These are phyloP conservation scores for Rhodotorula sphaerocarpa DNA, from an alignment of 768 basidiomycete species.

Conservation along the genomic window DNA sequence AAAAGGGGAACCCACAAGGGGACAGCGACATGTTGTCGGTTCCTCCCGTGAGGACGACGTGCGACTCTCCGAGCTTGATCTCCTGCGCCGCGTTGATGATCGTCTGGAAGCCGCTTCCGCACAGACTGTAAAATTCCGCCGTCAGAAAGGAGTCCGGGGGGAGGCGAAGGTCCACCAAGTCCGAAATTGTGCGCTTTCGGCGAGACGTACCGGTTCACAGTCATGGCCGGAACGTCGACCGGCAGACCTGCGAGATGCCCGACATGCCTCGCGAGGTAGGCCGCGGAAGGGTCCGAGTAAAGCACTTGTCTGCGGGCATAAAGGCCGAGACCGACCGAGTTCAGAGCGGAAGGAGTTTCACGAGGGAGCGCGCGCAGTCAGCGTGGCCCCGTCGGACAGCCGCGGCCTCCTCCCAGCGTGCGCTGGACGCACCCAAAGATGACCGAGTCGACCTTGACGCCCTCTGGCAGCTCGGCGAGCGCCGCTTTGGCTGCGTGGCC, in stretches of 20 bases:
- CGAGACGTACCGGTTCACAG: constrained; percentile 43
- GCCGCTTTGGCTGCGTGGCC: constrained; percentile 45
- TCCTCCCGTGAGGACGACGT: constrained; percentile 45
- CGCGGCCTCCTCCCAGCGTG: too few species aligned
- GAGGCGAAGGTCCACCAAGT: too few species aligned
- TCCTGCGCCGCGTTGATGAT: constrained; percentile 45
- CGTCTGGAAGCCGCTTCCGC: constrained; percentile 46
- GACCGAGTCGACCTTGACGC: constrained; percentile 44
- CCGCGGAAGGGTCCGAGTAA: constrained; percentile 44
- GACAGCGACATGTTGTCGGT: constrained; percentile 42
- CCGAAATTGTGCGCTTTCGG: too few species aligned
- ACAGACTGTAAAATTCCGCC: constrained; percentile 38
- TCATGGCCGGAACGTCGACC: constrained; percentile 44
- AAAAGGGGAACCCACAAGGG: constrained; percentile 21
- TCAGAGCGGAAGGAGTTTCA: too few species aligned
- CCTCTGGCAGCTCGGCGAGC: constrained; percentile 43
- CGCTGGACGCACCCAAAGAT: constrained; percentile 44
- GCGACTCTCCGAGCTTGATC: constrained; percentile 44
- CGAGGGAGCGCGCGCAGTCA: too few species aligned
- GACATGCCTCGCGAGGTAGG: constrained; percentile 46
- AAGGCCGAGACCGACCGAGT: too few species aligned
- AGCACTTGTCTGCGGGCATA: constrained; percentile 40
- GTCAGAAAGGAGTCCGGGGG: background rate
- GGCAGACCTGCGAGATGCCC: constrained; percentile 44
- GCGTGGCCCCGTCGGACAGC: too few species aligned